A percentile compares a stretch with the other conserved stretches of the same genome.
phyloP scores from a whole-genome alignment of 352 stramenopile genomes.

The Blastocystis sp. region DNA sequence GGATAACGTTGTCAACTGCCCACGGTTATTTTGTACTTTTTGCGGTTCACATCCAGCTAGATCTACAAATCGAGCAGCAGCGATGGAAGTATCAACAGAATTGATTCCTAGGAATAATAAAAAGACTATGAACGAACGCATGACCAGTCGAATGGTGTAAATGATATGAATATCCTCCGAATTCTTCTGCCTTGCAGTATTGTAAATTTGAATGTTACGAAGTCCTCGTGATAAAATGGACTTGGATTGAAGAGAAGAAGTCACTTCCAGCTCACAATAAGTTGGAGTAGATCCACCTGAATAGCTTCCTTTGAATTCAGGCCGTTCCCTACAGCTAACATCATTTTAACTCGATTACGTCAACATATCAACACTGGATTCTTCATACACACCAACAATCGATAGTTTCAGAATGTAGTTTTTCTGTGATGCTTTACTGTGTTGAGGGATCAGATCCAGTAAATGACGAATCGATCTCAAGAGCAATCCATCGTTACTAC shows the following conservation, averaged over 20 bases:
- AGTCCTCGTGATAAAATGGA: background rate
- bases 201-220: background rate
- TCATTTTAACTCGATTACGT: background rate
- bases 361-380: constrained; percentile 1
- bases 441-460: background rate
- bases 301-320: background rate
- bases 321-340: background rate
- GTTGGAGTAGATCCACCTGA: background rate
- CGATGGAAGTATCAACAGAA: background rate
- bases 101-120: background rate
- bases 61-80: background rate
- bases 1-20: background rate
- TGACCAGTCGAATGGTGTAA: background rate
- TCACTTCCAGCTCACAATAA: background rate
- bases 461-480: background rate
- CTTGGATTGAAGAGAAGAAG: background rate
- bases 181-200: background rate
- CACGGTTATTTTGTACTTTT: background rate
- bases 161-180: background rate
- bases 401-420: background rate
- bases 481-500: constrained; percentile 18
- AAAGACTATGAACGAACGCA: background rate
- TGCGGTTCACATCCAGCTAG: constrained; percentile 18
- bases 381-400: background rate
- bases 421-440: background rate